Conservation (phyloP, 495 filamentous ascomycete genomes). For the Aspergillus kassunensis region DNA sequence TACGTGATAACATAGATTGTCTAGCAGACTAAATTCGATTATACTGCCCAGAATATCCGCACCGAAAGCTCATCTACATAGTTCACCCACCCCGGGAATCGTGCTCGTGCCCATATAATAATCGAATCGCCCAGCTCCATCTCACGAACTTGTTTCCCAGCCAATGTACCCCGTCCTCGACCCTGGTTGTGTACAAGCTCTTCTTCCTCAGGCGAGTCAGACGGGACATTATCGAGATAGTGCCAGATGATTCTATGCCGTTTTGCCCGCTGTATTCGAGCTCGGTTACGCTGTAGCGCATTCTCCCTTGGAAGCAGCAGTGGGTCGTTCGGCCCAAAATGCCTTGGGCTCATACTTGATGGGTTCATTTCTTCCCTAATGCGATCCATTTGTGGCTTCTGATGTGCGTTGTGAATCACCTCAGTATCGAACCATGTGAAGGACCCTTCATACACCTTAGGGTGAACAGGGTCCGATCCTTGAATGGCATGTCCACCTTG, state of each 20-base stretch:
- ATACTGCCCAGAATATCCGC: constrained; percentile 62
- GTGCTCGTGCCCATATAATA: constrained; percentile 59
- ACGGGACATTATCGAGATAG: constrained; percentile 42
- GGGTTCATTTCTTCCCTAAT: background rate
- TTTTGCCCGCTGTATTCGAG: constrained; percentile 26
- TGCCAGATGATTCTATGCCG: constrained; percentile 56
- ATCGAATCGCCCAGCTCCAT: constrained; percentile 62
- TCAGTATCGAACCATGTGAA: constrained; percentile 73
- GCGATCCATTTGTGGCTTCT: background rate
- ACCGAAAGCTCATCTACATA: constrained; percentile 52
- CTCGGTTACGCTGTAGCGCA: constrained; percentile 53
- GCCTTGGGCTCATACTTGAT: constrained; percentile 14
- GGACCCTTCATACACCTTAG: constrained; percentile 44
- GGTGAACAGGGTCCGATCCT: constrained; percentile 19
- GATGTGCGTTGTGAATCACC: constrained; percentile 27
- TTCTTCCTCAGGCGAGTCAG: constrained; percentile 43
- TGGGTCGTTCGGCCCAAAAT: constrained; percentile 29
- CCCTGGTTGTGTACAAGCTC: constrained; percentile 37
- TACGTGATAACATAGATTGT: too few species aligned
- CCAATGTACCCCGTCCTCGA: constrained; percentile 50
- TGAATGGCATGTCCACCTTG: constrained; percentile 41
- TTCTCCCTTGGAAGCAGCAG: constrained; percentile 35
- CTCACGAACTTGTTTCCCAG: constrained; percentile 52
- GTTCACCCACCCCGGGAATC: constrained; percentile 62
- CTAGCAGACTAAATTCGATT: too few species aligned